Evolutionary conservation across 2,329 filamentous ascomycete species (phyloP), one percentile per base, ranked within the genome.

Genomic region (Ceratocystis smalleyi): DNA sequence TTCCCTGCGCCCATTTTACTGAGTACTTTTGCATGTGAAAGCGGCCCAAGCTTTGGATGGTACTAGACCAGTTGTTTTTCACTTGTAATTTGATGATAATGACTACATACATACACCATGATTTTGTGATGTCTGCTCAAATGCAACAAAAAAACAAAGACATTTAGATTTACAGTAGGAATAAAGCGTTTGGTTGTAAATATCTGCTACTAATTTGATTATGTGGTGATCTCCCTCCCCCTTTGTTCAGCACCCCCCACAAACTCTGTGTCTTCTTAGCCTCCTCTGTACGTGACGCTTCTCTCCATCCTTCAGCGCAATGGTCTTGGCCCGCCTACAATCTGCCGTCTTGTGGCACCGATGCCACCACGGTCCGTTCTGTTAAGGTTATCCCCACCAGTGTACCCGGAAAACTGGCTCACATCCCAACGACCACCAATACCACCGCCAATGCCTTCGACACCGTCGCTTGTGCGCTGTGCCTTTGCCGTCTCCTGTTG

Each of bases 371-470:
- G 77, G 2, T 72, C 72, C 1, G 85, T 86, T 67, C 79, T 80
- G 70, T 90, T 91, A 77, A 89, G 84, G 67, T 79, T 81, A 72
- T 91, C 88, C 1, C 88, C 88, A 2, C 88, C 87, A 19, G 86
- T 87, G 70, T 81, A 91, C 0, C 88, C 87, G 67, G 77, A 77
- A 82, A 88, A 89, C 74, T 90, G 87, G 64, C 84, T 82, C 10
- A 89, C 84, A 69, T 91, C 87, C 87, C 87, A 91, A 17, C 81
- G 79, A 10, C 88, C 83, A 1, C 79, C 81, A 30, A 85, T 76
- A 0, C 87, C 87, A n/a, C 82, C 83, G 0, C 83, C 84, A 51
- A 83, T 81, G 0, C 85, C 86, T 27, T 86, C 83, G 15, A 81
- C 78, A 17, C 78, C 78, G 8, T 78, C 79, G 1, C 75, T 74